Evolutionary conservation across 495 filamentous ascomycete species (phyloP).

Genomic region (Penicillium lividum): DNA sequence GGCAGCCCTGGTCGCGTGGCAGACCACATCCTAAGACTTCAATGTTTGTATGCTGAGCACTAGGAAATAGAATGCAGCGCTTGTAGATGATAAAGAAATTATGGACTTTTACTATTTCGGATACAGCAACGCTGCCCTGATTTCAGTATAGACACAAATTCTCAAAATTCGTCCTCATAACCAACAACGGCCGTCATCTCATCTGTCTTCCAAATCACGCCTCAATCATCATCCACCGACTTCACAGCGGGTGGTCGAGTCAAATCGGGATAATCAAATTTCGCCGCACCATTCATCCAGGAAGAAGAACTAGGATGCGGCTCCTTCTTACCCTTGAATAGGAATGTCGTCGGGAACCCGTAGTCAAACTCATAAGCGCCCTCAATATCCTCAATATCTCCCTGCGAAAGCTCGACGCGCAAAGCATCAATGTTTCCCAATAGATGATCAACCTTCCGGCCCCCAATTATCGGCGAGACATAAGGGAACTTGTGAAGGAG

Average conservation of each 20-base stretch:
- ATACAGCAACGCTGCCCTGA: no score
- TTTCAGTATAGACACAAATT: no score
- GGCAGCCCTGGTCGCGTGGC: no score
- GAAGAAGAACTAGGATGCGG: conserved; percentile 18
- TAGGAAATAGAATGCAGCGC: no score
- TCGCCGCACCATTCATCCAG: conserved; percentile 21
- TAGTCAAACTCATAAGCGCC: conserved; percentile 59
- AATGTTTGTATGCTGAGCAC: no score
- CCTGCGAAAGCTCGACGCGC: conserved; percentile 51
- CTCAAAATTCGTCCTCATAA: no score
- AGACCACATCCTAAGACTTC: no score
- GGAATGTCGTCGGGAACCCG: conserved; percentile 60
- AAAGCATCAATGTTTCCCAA: conserved; percentile 71
- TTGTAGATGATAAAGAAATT: no score
- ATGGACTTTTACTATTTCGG: no score
- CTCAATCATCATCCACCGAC: conserved; percentile 17
- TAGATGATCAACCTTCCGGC: conserved; percentile 63
- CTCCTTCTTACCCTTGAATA: conserved; percentile 30
- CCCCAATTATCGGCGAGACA: conserved; percentile 73
- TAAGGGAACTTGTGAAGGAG: conserved; percentile 74
- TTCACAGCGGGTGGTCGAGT: conserved; percentile 18
- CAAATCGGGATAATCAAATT: conserved; percentile 29
- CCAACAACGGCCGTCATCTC: neutral
- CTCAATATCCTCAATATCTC: conserved; percentile 69
- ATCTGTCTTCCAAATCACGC: neutral